Conservation (phyloP, 768 basidiomycete species). For the Suillus spraguei region DNA sequence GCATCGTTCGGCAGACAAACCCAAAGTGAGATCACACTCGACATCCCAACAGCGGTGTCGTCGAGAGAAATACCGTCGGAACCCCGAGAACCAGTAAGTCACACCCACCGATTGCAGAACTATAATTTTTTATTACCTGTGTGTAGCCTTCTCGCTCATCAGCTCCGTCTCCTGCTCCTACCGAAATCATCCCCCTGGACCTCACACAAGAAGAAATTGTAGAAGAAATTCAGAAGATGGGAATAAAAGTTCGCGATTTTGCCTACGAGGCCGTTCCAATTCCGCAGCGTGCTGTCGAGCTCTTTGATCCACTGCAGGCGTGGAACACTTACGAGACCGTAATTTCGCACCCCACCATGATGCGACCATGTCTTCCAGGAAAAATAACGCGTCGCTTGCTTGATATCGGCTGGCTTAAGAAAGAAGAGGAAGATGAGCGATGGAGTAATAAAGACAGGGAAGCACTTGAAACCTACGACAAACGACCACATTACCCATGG, state of each 20-base stretch:
- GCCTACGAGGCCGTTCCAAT: conserved; percentile 25
- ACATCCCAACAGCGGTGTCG: conserved; percentile 15
- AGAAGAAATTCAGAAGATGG: conserved; percentile 29
- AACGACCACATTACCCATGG: conserved; percentile 29
- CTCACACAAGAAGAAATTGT: conserved; percentile 37
- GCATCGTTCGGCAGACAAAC: conserved; percentile 24
- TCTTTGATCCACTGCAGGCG: conserved; percentile 33
- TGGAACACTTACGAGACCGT: conserved; percentile 34
- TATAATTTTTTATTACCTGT: conserved; percentile 4
- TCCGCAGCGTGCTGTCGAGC: conserved; percentile 23
- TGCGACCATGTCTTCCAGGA: conserved; percentile 25
- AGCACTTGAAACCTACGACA: conserved; percentile 29
- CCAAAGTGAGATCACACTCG: conserved; percentile 28
- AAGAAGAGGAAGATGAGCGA: conserved; percentile 22
- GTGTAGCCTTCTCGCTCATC: conserved; percentile 18
- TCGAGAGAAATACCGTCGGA: conserved; percentile 7
- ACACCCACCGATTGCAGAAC: neutral
- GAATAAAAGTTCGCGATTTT: conserved; percentile 36
- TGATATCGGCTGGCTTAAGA: conserved; percentile 31
- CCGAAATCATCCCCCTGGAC: conserved; percentile 35
- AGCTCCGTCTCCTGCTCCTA: conserved; percentile 35
- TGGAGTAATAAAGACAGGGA: conserved; percentile 31
- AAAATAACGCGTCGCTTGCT: conserved; percentile 30
- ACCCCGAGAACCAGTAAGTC: conserved; percentile 31
- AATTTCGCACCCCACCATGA: conserved; percentile 22